These are phyloP conservation scores for Claviceps maximensis DNA, from an alignment of 2,329 filamentous ascomycete species.

Conservation along the genomic window DNA sequence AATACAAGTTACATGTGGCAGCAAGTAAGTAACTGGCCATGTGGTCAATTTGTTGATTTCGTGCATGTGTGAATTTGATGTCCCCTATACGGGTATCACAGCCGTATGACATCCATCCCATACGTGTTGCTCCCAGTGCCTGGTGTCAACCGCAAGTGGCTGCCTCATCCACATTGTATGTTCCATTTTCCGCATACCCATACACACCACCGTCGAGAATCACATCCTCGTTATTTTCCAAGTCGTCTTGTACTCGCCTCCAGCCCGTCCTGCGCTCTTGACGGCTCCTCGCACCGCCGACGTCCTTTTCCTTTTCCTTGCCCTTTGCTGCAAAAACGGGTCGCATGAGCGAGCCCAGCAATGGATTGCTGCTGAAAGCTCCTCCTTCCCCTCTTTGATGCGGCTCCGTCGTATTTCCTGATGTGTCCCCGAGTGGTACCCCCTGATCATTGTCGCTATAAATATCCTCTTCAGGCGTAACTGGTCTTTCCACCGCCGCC, in stretches of 20 bases:
- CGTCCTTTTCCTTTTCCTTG: conserved; percentile 35
- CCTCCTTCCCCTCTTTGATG: conserved; percentile 27
- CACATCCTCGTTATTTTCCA: conserved; percentile 43
- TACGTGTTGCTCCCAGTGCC: too few species aligned
- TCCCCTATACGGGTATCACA: too few species aligned
- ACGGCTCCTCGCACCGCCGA: conserved; percentile 24
- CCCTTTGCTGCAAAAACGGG: conserved; percentile 45
- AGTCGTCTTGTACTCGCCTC: conserved; percentile 48
- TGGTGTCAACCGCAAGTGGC: not conserved
- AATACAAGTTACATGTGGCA: too few species aligned
- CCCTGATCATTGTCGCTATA: conserved; percentile 19
- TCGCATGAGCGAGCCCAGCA: conserved; percentile 51
- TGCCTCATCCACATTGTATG: conserved; percentile 8
- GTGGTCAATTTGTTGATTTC: too few species aligned
- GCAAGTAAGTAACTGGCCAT: too few species aligned
- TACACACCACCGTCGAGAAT: conserved; percentile 44
- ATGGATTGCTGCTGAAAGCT: conserved; percentile 55
- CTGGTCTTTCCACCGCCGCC: conserved; percentile 46
- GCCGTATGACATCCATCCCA: too few species aligned
- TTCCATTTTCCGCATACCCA: conserved; percentile 19
- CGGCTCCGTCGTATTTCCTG: conserved; percentile 18
- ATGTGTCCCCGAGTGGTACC: conserved; percentile 20
- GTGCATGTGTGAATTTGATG: too few species aligned
- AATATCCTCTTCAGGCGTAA: conserved; percentile 36
- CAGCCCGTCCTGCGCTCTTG: conserved; percentile 33